Evolutionary conservation across 495 filamentous ascomycete species (phyloP).

Genomic region (Parmelia sp.): DNA sequence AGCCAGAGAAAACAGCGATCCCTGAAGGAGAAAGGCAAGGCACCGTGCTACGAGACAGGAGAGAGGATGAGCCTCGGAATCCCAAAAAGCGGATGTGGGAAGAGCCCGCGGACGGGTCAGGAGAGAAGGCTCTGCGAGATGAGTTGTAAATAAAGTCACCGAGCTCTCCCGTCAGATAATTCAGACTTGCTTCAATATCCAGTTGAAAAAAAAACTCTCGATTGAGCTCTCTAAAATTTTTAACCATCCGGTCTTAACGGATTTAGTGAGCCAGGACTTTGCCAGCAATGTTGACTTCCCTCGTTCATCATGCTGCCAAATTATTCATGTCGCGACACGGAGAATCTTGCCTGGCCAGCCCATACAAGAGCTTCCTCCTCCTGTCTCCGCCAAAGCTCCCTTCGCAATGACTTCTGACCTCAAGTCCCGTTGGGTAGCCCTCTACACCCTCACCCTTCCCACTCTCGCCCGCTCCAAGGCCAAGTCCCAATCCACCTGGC

Average conservation of each 20-base stretch:
- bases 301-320: neutral
- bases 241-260: neutral
- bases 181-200: neutral
- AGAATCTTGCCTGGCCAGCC: neutral
- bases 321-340: neutral
- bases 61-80: conserved; percentile 50
- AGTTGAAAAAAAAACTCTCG: neutral
- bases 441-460: conserved; percentile 21
- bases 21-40: conserved; percentile 16
- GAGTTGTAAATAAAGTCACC: conserved; percentile 16
- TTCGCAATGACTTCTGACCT: neutral
- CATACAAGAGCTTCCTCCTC: neutral
- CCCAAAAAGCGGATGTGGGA: conserved; percentile 85
- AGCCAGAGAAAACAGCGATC: neutral
- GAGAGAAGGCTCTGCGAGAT: conserved; percentile 12
- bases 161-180: no score
- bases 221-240: neutral
- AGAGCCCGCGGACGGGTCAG: conserved; percentile 29
- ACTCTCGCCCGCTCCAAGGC: conserved; percentile 16
- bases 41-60: conserved; percentile 34
- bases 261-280: neutral
- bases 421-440: conserved; percentile 11
- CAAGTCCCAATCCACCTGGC: conserved; percentile 29
- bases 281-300: neutral
- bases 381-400: neutral